Conservation (phyloP, 208 protist genomes). For the Leishmania amazonensis region DNA sequence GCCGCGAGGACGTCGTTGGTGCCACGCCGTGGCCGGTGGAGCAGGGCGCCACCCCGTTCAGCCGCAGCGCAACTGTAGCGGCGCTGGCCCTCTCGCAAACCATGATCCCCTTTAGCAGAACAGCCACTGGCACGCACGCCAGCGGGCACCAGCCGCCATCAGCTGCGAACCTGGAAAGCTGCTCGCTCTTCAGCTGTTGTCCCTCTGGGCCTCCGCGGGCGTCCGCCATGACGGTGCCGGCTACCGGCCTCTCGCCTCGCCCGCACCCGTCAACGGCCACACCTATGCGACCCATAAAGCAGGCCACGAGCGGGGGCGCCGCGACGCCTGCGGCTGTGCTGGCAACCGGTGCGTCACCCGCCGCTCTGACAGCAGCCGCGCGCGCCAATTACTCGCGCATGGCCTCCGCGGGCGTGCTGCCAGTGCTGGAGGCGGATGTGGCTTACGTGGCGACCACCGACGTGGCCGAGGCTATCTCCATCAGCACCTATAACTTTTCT, state of each 20-base stretch:
- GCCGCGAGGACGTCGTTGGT: not conserved
- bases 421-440: conserved; percentile 59
- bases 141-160: conserved; percentile 14
- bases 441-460: conserved; percentile 54
- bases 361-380: not conserved
- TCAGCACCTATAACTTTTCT: conserved; percentile 57
- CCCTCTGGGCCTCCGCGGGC: conserved; percentile 15
- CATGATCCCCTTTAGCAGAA: conserved; percentile 43
- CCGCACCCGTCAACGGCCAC: conserved; percentile 3
- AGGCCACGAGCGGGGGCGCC: not conserved
- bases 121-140: conserved; percentile 25
- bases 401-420: conserved; percentile 45
- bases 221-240: conserved; percentile 1
- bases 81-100: conserved; percentile 46
- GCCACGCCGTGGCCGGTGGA: not conserved
- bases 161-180: conserved; percentile 6
- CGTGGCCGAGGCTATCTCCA: conserved; percentile 45
- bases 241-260: not conserved
- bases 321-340: conserved; percentile 5
- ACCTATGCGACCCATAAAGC: conserved; percentile 19
- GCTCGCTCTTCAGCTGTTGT: conserved; percentile 25
- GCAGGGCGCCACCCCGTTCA: conserved; percentile 29
- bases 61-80: conserved; percentile 39
- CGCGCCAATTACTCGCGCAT: conserved; percentile 34
- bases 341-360: not conserved